These are phyloP conservation scores for Trypanosoma grayi DNA, from an alignment of 208 protist species.

Conservation along the genomic window DNA sequence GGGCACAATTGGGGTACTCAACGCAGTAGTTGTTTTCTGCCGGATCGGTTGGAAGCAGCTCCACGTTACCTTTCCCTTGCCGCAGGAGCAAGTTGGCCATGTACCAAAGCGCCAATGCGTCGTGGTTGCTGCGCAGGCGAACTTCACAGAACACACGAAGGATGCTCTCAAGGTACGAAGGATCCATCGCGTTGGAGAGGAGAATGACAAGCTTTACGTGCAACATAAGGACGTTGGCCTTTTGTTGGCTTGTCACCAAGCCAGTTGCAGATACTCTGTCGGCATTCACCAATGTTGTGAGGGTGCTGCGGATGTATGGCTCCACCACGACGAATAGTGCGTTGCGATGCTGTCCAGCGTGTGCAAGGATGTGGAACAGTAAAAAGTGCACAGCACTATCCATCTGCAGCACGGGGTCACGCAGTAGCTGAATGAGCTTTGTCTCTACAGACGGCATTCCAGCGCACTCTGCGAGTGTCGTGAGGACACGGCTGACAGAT, in stretches of 20 bases:
- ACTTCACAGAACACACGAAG: slow-evolving; percentile 78
- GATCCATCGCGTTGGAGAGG: slow-evolving; percentile 67
- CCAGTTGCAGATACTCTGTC: slow-evolving; percentile 45
- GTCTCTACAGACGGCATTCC: slow-evolving; percentile 68
- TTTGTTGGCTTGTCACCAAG: slow-evolving; percentile 72
- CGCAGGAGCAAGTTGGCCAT: slow-evolving; percentile 86
- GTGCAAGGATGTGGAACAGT: slow-evolving; percentile 76
- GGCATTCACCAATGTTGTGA: slow-evolving; percentile 68
- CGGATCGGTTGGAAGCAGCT: slow-evolving; percentile 84
- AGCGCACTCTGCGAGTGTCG: slow-evolving; percentile 83
- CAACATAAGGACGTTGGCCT: slow-evolving; percentile 86
- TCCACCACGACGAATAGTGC: slow-evolving; percentile 76
- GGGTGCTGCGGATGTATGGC: slow-evolving; percentile 86
- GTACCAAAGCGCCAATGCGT: slow-evolving; percentile 86
- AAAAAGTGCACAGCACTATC: slow-evolving; percentile 79
- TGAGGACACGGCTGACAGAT: slow-evolving; percentile 67
- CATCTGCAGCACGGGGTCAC: slow-evolving; percentile 75
- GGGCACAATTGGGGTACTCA: slow-evolving; percentile 76
- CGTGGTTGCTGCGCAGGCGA: slow-evolving; percentile 80
- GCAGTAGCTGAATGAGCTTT: slow-evolving; percentile 69
- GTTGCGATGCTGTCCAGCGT: slow-evolving; percentile 86
- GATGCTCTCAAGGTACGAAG: slow-evolving; percentile 83
- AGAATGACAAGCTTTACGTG: slow-evolving; percentile 85
- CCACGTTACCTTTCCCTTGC: slow-evolving; percentile 72
- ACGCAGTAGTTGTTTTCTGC: slow-evolving; percentile 85